Evolutionary conservation across 1,139 yeast species (phyloP).

Genomic region (Nakaseomyces nivariensis): DNA sequence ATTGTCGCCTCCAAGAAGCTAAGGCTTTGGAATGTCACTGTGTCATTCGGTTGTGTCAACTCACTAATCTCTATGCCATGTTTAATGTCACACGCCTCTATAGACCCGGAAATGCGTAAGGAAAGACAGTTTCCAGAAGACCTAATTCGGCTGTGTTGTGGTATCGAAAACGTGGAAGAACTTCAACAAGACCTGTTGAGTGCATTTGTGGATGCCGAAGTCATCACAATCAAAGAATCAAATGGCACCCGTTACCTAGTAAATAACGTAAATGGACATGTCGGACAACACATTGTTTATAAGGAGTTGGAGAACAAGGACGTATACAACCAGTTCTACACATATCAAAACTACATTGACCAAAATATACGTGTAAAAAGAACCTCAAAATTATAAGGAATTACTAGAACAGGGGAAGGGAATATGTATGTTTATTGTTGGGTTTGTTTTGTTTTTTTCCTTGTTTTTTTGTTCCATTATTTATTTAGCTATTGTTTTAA

Average conservation of each 20-base stretch:
- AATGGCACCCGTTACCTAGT: constrained; percentile 18
- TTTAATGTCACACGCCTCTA: constrained; percentile 93
- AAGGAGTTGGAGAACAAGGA: constrained; percentile 6
- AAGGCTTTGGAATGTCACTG: constrained; percentile 78
- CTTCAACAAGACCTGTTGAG: constrained; percentile 63
- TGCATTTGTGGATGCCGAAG: constrained; percentile 58
- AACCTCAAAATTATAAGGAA: background rate
- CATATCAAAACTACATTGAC: constrained; percentile 1
- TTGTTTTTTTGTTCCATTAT: too few species aligned
- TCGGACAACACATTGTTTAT: constrained; percentile 15
- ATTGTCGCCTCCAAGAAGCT: constrained; percentile 57
- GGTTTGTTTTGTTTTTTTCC: too few species aligned
- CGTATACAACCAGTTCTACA: constrained; percentile 15
- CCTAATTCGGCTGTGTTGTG: constrained; percentile 76
- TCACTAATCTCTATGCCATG: constrained; percentile 89
- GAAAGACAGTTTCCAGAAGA: constrained; percentile 91
- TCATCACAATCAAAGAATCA: constrained; percentile 21
- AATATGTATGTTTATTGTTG: too few species aligned
- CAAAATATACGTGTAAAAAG: background rate
- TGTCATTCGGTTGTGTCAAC: constrained; percentile 89
- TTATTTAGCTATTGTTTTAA: too few species aligned
- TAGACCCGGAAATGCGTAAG: constrained; percentile 74
- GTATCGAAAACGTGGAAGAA: constrained; percentile 42
- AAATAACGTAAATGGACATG: constrained; percentile 17
- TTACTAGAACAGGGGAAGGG: background rate